Percentiles rank a stretch among this genome's conserved stretches.
phyloP scores from a whole-genome alignment of 805 yeast species.

The Cyberlindnera euphorbiae region DNA sequence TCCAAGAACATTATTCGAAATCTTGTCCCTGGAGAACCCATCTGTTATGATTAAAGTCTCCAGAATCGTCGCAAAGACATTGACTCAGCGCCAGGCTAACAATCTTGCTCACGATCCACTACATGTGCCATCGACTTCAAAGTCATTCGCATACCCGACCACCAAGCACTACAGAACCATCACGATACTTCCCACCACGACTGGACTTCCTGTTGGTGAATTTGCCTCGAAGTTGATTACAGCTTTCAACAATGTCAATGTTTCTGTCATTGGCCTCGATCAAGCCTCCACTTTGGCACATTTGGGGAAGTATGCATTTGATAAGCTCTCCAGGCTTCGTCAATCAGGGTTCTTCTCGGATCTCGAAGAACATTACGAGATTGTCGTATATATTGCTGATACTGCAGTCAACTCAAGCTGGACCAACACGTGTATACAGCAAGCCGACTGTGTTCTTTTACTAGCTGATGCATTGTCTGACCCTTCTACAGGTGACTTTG shows the following conservation, averaged over 20 bases:
- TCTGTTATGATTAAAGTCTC: slow-evolving; percentile 87
- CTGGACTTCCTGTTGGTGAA: slow-evolving; percentile 80
- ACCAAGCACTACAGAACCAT: slow-evolving; percentile 68
- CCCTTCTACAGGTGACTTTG: slow-evolving; percentile 82
- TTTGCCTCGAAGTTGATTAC: slow-evolving; percentile 70
- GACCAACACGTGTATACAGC: slow-evolving; percentile 90
- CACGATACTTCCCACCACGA: slow-evolving; percentile 73
- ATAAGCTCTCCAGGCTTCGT: slow-evolving; percentile 76
- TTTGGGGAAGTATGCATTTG: slow-evolving; percentile 90
- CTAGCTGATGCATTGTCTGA: slow-evolving; percentile 78
- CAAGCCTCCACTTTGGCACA: slow-evolving; percentile 76
- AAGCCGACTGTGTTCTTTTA: slow-evolving; percentile 90
- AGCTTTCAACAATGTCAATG: slow-evolving; percentile 70
- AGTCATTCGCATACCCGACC: slow-evolving; percentile 15
- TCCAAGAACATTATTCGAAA: slow-evolving; percentile 84
- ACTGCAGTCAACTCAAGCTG: slow-evolving; percentile 77
- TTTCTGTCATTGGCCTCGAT: slow-evolving; percentile 72
- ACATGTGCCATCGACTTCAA: slow-evolving; percentile 30
- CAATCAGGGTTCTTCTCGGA: slow-evolving; percentile 88
- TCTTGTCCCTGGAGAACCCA: slow-evolving; percentile 79
- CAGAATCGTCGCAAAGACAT: slow-evolving; percentile 70
- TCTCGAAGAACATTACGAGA: slow-evolving; percentile 81
- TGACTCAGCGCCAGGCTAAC: slow-evolving; percentile 18
- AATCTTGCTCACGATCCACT: slow-evolving; percentile 5
- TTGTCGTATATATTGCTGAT: slow-evolving; percentile 87